Base-by-base conservation (phyloP, 2,329 filamentous ascomycete genomes). In the Aureobasidium musti region DNA sequence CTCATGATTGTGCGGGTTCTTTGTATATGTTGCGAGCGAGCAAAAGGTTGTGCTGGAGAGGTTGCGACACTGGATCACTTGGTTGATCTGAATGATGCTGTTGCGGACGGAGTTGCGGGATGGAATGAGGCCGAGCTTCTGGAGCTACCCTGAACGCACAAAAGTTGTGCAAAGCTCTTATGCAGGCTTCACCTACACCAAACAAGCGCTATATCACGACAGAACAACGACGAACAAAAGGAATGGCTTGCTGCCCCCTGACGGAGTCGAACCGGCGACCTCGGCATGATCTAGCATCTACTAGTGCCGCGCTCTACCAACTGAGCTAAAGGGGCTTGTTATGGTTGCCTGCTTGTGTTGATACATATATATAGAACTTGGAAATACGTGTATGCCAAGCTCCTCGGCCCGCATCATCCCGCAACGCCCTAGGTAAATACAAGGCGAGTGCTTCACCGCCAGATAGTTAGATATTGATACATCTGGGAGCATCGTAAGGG, bases 221-320 rank as follows among this genome's bases (percentile, higher is more conserved):
- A 37, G 30, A 37, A 39, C 14, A 45, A 45, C 26, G 26, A 49
- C 11, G 19, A 23, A 61, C 41, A 61, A 53, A 53, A 64, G 3
- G 19, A 17, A 28, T 13, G 6, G 5, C 23, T 7, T 0, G 21
- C 4, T 59, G 54, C 54, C 54, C 19, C 54, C 54, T 59, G 19
- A 59, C 50, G 54, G 54, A 59, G 54, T 59, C 54, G 54, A 59
- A 59, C 54, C 54, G 54, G 54, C 19, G 54, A 59, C 54, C 54
- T 59, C 54, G 54, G 54, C 54, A 59, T 59, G 43, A 47, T 47
- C 43, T 47, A 47, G 43, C 4, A 11, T n/a, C 6, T 59, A 59
- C 54, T 59, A 59, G 54, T 59, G 54, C 54, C 54, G 54, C 54
- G 54, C 54, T 59, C 54, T 59, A 59, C 54, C 54, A 59, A 59